phyloP scores from a whole-genome alignment of 2,329 filamentous ascomycete species.

The Trichophyton simii region DNA sequence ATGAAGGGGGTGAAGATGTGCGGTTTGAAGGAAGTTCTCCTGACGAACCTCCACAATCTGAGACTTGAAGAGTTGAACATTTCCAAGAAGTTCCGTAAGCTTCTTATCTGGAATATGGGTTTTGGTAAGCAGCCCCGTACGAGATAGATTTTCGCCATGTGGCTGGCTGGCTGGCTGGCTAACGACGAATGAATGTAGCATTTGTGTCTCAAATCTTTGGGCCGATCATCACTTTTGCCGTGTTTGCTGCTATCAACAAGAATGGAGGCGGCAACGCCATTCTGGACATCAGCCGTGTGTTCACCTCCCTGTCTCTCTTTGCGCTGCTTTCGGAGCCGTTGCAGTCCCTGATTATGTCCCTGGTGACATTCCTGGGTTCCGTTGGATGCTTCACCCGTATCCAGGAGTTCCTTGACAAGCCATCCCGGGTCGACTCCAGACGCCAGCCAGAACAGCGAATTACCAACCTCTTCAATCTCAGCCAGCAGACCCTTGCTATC shows the following conservation, averaged over 20 bases:
- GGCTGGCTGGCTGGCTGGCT: slow-evolving; percentile 12
- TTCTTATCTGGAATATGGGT: slow-evolving; percentile 31
- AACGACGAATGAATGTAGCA: slow-evolving; percentile 15
- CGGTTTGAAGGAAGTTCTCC: slow-evolving; percentile 33
- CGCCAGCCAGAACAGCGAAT: slow-evolving; percentile 5
- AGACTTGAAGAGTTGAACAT: slow-evolving; percentile 31
- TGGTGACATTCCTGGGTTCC: slow-evolving; percentile 34
- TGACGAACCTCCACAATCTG: slow-evolving; percentile 28
- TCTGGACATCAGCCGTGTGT: slow-evolving; percentile 33
- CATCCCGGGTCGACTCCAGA: slow-evolving; percentile 20
- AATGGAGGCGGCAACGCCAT: slow-evolving; percentile 20
- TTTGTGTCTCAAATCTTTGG: slow-evolving; percentile 32
- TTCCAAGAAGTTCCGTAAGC: slow-evolving; percentile 31
- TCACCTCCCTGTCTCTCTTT: slow-evolving; percentile 38
- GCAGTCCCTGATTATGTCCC: slow-evolving; percentile 34
- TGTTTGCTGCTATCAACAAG: slow-evolving; percentile 31
- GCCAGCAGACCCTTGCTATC: slow-evolving; percentile 6
- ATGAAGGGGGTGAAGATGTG: slow-evolving; percentile 43
- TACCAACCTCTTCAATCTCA: slow-evolving; percentile 6
- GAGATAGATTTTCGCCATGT: slow-evolving; percentile 9
- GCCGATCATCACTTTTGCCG: slow-evolving; percentile 35
- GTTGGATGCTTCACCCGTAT: slow-evolving; percentile 37
- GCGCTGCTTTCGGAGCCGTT: slow-evolving; percentile 36
- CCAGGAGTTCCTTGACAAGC: slow-evolving; percentile 33
- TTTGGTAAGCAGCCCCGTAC: slow-evolving; percentile 19